These are phyloP conservation scores for Boletus sp. DNA, from an alignment of 1,284 basidiomycete species.

Conservation along the genomic window DNA sequence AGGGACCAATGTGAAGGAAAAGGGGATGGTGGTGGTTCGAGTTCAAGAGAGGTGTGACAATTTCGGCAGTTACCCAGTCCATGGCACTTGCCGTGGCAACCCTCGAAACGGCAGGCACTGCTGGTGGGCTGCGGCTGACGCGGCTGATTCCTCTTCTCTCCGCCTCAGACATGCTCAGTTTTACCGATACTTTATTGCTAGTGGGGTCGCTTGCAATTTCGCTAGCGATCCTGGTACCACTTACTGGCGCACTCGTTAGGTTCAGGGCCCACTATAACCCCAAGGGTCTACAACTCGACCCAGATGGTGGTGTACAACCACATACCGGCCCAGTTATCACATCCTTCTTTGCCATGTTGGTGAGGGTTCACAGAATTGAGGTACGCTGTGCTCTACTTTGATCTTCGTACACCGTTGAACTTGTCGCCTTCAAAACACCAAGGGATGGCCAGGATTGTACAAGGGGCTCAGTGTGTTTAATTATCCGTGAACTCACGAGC, in stretches of 20 bases:
- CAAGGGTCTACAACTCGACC: constrained; percentile 78
- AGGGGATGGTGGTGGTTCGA: constrained; percentile 39
- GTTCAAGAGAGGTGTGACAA: constrained; percentile 29
- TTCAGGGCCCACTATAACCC: constrained; percentile 80
- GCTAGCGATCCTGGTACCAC: constrained; percentile 56
- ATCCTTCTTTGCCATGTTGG: constrained; percentile 64
- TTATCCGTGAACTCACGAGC: constrained; percentile 2
- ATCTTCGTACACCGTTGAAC: not conserved
- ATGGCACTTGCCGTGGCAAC: constrained; percentile 31
- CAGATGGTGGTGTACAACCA: constrained; percentile 69
- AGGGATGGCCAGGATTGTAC: constrained; percentile 79
- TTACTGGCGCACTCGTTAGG: constrained; percentile 66
- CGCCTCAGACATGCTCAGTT: constrained; percentile 33
- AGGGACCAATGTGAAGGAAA: not conserved
- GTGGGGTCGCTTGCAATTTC: constrained; percentile 47
- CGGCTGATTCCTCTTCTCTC: not conserved
- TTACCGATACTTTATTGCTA: constrained; percentile 43
- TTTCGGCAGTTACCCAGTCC: constrained; percentile 25
- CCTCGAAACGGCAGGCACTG: constrained; percentile 10
- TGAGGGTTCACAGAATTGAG: constrained; percentile 74
- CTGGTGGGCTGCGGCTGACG: not conserved
- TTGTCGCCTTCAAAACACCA: not conserved
- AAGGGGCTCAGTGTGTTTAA: constrained; percentile 71
- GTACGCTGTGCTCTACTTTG: constrained; percentile 34
- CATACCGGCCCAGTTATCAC: constrained; percentile 70